These are phyloP conservation scores for Scheffersomyces titani DNA, from an alignment of 1,139 yeast species.

Conservation along the genomic window DNA sequence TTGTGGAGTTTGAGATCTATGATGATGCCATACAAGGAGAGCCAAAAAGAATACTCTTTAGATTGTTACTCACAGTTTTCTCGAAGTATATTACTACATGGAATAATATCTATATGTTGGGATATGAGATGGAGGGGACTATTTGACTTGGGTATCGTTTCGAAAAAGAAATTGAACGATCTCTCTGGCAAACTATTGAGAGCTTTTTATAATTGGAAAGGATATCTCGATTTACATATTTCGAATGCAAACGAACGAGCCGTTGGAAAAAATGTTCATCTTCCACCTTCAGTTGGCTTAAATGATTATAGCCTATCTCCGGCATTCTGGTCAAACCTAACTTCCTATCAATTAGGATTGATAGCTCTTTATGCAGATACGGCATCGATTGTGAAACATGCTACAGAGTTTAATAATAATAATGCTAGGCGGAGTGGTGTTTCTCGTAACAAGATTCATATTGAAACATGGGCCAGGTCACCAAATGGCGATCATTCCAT, in stretches of 20 bases:
- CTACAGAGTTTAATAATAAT: not conserved
- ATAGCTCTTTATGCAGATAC: not conserved
- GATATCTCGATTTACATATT: constrained; percentile 38
- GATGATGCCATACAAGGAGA: constrained; percentile 33
- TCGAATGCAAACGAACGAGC: not conserved
- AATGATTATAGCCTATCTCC: not conserved
- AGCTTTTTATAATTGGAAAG: constrained; percentile 38
- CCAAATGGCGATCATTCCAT: not conserved
- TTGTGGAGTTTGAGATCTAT: constrained; percentile 34
- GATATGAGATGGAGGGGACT: constrained; percentile 25
- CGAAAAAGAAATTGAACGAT: constrained; percentile 22
- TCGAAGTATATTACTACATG: constrained; percentile 38
- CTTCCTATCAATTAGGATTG: not conserved
- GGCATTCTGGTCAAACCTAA: not conserved
- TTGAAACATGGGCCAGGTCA: not conserved
- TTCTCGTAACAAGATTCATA: not conserved
- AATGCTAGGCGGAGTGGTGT: not conserved
- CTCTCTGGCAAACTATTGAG: constrained; percentile 29
- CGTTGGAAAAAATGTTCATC: not conserved
- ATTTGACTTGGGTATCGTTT: constrained; percentile 16
- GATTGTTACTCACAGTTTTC: constrained; percentile 42
- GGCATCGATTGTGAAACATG: not conserved
- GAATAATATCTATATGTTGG: constrained; percentile 36
- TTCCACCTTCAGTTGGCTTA: not conserved
- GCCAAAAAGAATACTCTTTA: constrained; percentile 32